Conservation (phyloP, 805 yeast genomes). For the Schwanniomyces sp. region DNA sequence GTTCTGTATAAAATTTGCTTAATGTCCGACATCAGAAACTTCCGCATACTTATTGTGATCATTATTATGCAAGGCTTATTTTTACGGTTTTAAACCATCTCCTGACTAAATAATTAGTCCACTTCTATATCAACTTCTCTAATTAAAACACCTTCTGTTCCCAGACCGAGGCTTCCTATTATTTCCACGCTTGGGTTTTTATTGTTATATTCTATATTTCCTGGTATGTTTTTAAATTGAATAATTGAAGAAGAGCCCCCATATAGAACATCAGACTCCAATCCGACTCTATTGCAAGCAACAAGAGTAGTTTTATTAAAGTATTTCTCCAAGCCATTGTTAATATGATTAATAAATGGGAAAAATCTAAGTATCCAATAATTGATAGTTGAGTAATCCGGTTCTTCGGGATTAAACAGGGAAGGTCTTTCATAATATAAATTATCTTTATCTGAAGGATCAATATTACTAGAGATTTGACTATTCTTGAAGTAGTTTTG, state of each 20-base stretch:
- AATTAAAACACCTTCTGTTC: conserved; percentile 61
- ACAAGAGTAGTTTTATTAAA: conserved; percentile 38
- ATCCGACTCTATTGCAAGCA: conserved; percentile 72
- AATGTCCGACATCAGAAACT: too few species aligned
- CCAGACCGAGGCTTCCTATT: conserved; percentile 59
- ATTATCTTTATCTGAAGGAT: not conserved
- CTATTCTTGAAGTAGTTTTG: not conserved
- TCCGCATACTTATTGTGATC: not conserved
- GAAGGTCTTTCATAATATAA: not conserved
- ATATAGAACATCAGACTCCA: conserved; percentile 67
- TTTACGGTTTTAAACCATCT: not conserved
- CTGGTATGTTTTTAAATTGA: conserved; percentile 42
- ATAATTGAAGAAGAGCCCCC: conserved; percentile 66
- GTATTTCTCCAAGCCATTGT: conserved; percentile 21
- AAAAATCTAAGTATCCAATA: conserved; percentile 76
- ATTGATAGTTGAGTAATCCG: conserved; percentile 52
- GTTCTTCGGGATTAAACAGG: conserved; percentile 24
- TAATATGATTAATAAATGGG: conserved; percentile 53
- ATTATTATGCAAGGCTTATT: too few species aligned
- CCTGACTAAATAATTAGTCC: not conserved
- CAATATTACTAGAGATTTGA: not conserved
- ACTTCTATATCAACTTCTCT: conserved; percentile 51
- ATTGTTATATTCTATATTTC: conserved; percentile 34
- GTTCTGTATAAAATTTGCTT: too few species aligned
- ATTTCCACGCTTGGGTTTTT: conserved; percentile 52